Conservation (phyloP, 2,329 filamentous ascomycete genomes). For the Talaromyces sp. region DNA sequence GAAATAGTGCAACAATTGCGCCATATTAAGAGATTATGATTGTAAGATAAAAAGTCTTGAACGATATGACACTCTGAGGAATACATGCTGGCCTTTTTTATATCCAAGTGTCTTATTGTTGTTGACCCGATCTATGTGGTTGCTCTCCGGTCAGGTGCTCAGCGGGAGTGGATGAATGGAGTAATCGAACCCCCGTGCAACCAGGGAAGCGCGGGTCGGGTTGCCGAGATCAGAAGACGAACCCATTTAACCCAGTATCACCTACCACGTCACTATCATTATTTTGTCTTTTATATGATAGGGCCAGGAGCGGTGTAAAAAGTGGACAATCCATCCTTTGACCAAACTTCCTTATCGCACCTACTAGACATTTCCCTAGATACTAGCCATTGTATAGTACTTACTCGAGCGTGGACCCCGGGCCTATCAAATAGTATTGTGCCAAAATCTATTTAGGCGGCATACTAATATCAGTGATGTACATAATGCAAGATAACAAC, state of each 20-base stretch:
- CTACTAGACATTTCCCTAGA: no score
- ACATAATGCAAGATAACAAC: no score
- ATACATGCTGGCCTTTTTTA: not conserved
- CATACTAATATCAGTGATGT: no score
- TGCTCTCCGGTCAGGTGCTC: not conserved
- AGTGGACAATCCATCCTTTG: no score
- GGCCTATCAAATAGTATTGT: no score
- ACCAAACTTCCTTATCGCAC: no score
- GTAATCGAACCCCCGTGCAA: not conserved
- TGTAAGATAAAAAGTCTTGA: not conserved
- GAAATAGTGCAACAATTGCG: conserved; percentile 25
- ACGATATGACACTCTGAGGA: not conserved
- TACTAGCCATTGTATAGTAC: no score
- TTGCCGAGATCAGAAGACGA: not conserved
- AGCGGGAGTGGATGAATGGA: not conserved
- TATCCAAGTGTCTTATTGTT: not conserved
- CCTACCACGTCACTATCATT: no score
- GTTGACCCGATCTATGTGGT: not conserved
- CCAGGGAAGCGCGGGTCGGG: not conserved
- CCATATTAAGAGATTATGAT: conserved; percentile 7
- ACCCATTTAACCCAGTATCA: not conserved
- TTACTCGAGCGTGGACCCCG: no score
- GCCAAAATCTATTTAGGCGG: no score
- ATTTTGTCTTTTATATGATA: no score
- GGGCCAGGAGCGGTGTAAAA: no score